phyloP scores from a whole-genome alignment of 768 basidiomycete genomes.

The Agrocybe pediades region DNA sequence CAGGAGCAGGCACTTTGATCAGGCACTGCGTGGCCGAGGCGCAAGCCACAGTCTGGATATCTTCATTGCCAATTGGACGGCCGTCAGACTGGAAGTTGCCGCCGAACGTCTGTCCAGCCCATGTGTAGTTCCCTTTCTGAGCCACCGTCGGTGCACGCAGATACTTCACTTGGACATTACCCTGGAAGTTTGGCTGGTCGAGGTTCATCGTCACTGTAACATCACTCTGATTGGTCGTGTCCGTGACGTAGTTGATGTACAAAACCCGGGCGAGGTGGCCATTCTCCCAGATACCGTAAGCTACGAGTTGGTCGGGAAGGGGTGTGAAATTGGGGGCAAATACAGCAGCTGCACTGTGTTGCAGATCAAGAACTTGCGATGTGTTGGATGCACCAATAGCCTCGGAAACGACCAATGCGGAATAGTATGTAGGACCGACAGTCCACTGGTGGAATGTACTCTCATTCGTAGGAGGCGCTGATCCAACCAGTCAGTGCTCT shows the following conservation, averaged over 20 bases:
- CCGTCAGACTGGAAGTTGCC: conserved; percentile 64
- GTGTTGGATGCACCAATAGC: conserved; percentile 62
- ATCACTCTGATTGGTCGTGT: conserved; percentile 51
- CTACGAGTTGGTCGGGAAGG: conserved; percentile 10
- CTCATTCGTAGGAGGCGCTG: conserved; percentile 58
- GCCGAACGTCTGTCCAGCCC: conserved; percentile 65
- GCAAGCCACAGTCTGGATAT: conserved; percentile 58
- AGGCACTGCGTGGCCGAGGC: conserved; percentile 35
- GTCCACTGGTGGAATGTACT: conserved; percentile 70
- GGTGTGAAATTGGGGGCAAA: not conserved
- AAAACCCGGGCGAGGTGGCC: conserved; percentile 59
- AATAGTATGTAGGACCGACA: conserved; percentile 75
- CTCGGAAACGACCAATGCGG: conserved; percentile 71
- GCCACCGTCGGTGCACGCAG: conserved; percentile 45
- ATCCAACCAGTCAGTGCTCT: conserved; percentile 6
- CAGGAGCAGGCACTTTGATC: conserved; percentile 68
- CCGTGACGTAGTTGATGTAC: conserved; percentile 71
- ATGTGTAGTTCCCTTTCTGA: conserved; percentile 56
- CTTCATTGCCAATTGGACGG: conserved; percentile 47
- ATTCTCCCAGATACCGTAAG: conserved; percentile 74
- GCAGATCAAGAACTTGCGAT: conserved; percentile 68
- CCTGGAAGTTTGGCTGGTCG: conserved; percentile 33
- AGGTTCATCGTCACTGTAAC: conserved; percentile 46
- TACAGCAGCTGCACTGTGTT: conserved; percentile 2
- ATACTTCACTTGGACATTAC: conserved; percentile 51